Evolutionary conservation across 352 stramenopile genomes (phyloP).

Genomic region (Globisporangium yorkense): DNA sequence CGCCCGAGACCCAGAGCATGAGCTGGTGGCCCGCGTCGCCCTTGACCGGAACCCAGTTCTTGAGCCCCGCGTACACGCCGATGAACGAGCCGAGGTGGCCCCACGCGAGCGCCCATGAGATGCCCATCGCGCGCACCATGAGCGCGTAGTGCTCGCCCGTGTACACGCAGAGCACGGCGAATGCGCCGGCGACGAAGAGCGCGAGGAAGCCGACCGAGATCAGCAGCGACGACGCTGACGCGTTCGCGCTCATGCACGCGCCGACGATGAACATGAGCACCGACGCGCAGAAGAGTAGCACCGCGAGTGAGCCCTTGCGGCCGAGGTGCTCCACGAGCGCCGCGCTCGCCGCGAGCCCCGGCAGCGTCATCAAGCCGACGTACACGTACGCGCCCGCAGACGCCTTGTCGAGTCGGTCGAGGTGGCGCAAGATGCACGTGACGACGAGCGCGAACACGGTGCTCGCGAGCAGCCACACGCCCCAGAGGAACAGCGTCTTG

Average conservation of each 20-base stretch:
- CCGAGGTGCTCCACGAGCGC: slow-evolving; percentile 29
- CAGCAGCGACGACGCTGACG: slow-evolving; percentile 5
- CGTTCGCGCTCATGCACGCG: slow-evolving; percentile 17
- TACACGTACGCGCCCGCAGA: slow-evolving; percentile 25
- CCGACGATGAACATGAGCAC: slow-evolving; percentile 22
- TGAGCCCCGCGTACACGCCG: slow-evolving; percentile 27
- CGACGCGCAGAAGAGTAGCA: slow-evolving; percentile 24
- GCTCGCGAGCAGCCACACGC: slow-evolving; percentile 28
- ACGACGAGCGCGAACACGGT: slow-evolving; percentile 18
- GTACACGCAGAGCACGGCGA: slow-evolving; percentile 27
- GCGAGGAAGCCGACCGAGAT: slow-evolving; percentile 19
- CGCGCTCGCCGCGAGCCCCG: slow-evolving; percentile 35
- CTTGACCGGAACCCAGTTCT: slow-evolving; percentile 16
- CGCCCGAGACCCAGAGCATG: slow-evolving; percentile 9
- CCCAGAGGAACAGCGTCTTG: slow-evolving; percentile 41
- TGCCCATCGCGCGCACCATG: slow-evolving; percentile 34
- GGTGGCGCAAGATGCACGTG: slow-evolving; percentile 23
- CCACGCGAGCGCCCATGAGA: slow-evolving; percentile 27
- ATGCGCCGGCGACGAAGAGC: slow-evolving; percentile 19
- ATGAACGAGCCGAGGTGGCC: slow-evolving; percentile 36
- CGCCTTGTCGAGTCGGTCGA: slow-evolving; percentile 17
- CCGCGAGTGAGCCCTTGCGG: slow-evolving; percentile 23
- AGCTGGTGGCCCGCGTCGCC: slow-evolving; percentile 12
- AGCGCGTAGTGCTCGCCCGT: slow-evolving; percentile 44
- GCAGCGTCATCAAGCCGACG: slow-evolving; percentile 28